Evolutionary conservation across 305 asterid genomes (phyloP), one percentile per base, ranked within the genome.

Genomic region (Solanum hybrid): DNA sequence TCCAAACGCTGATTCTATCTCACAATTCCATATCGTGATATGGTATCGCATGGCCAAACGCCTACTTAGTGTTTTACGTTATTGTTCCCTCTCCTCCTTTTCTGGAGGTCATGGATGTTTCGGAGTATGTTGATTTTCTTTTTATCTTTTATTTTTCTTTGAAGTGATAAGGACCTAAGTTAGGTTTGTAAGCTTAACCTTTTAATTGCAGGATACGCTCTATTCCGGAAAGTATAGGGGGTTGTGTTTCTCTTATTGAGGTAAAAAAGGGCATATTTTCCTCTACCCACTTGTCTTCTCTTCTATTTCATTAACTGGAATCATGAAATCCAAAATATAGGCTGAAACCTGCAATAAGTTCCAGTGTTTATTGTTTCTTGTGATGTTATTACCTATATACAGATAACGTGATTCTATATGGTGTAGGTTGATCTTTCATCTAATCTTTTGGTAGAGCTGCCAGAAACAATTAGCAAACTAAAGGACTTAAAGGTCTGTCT

Each of bases 371-470:
- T 29, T 82, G 24, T 57, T 78, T 87, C 27, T 31, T 79, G 11
- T 10, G 86, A 33, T 38, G 45, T 88, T 87, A 75, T 88, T 87
- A 75, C 51, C 82, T 2, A 81, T 20, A 73, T 89, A 82, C 61
- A 84, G 76, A 88, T 87, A 86, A 91, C 88, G 75, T 76, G 82
- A 88, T 89, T 90, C 89, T 77, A 37, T 91, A 83, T 92, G 87
- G 86, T 95, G 94, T 94, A 97, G 99, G 95, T 96, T 91, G 98
- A 96, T 92, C 93, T 97, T 89, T 96, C 99, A 20, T 91, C 95
- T 79, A 97, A 97, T 94, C 95, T 96, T 92, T 92, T 96, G 88
- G 89, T 86, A 65, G 96, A 97, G 91, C 91, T 97, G 93, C 98
- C 99, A 1, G 98, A 96, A 81, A 92, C 96, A 79, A 85, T 96